Evolutionary conservation across 23 red algal genomes (phyloP).

Genomic region (Chondrus crispus): DNA sequence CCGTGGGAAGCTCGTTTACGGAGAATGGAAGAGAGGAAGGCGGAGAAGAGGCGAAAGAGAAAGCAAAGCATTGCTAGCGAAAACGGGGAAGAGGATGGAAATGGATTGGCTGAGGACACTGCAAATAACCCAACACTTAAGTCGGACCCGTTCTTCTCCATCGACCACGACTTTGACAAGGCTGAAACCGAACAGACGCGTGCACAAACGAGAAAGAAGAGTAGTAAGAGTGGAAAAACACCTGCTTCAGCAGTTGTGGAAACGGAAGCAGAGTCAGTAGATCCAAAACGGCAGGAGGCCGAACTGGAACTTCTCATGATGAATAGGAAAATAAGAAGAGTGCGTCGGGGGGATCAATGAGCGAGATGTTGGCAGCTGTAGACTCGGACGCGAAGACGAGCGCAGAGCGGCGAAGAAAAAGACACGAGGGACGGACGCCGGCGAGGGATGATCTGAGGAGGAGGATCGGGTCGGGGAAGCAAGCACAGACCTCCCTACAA

Average conservation of each 20-base stretch:
- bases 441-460: too few relatives aligned
- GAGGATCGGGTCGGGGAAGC: too few relatives aligned
- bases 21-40: constrained; percentile 68
- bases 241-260: background rate
- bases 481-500: too few relatives aligned
- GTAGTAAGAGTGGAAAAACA: background rate
- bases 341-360: background rate
- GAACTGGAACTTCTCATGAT: background rate
- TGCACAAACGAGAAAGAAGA: background rate
- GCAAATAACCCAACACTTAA: background rate
- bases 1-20: constrained; percentile 88
- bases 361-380: background rate
- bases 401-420: too few relatives aligned
- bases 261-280: background rate
- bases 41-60: constrained; percentile 48
- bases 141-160: constrained; percentile 76
- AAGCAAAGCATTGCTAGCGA: background rate
- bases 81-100: background rate
- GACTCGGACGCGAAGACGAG: constrained; percentile 31
- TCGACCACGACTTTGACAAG: constrained; percentile 22
- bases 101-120: background rate
- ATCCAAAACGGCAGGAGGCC: background rate
- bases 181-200: background rate
- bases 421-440: too few relatives aligned
- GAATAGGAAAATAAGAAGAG: background rate